Conservation (phyloP, 768 basidiomycete genomes). For the Rhizopogon roseolus region DNA sequence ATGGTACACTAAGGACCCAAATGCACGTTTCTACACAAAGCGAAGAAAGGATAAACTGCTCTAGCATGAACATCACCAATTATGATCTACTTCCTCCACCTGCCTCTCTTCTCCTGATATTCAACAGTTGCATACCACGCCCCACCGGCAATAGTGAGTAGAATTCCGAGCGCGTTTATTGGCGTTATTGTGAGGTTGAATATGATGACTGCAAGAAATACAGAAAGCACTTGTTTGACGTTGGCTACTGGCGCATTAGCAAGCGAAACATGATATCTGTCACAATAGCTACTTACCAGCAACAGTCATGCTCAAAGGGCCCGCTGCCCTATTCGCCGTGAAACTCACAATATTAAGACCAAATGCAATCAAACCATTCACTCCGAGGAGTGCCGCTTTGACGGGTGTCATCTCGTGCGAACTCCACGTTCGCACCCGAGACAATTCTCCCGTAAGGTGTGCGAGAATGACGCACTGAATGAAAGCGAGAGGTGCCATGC, state of each 20-base stretch:
- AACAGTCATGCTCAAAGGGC: slow-evolving; percentile 87
- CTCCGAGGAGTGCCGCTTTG: slow-evolving; percentile 49
- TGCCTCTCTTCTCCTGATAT: slow-evolving; percentile 40
- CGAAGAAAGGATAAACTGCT: background rate
- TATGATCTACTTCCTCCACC: slow-evolving; percentile 5
- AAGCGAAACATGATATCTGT: background rate
- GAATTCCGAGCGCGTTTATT: slow-evolving; percentile 79
- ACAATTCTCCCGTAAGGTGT: slow-evolving; percentile 75
- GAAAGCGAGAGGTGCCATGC: slow-evolving; percentile 91
- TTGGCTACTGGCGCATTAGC: slow-evolving; percentile 49
- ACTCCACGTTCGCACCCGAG: slow-evolving; percentile 47
- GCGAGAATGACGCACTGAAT: slow-evolving; percentile 81
- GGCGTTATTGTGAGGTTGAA: slow-evolving; percentile 81
- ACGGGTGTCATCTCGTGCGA: slow-evolving; percentile 31
- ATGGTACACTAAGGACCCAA: too few species aligned
- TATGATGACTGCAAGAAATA: slow-evolving; percentile 75
- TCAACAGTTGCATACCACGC: slow-evolving; percentile 75
- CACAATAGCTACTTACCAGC: slow-evolving; percentile 51
- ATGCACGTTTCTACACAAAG: background rate
- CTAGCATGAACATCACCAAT: background rate
- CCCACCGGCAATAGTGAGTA: slow-evolving; percentile 81
- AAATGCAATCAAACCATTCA: slow-evolving; percentile 89
- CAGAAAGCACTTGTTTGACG: slow-evolving; percentile 91
- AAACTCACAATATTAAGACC: slow-evolving; percentile 92
- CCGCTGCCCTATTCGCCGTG: slow-evolving; percentile 90